These are phyloP conservation scores for Suillus occidentalis DNA, from an alignment of 768 basidiomycete species.

Conservation along the genomic window DNA sequence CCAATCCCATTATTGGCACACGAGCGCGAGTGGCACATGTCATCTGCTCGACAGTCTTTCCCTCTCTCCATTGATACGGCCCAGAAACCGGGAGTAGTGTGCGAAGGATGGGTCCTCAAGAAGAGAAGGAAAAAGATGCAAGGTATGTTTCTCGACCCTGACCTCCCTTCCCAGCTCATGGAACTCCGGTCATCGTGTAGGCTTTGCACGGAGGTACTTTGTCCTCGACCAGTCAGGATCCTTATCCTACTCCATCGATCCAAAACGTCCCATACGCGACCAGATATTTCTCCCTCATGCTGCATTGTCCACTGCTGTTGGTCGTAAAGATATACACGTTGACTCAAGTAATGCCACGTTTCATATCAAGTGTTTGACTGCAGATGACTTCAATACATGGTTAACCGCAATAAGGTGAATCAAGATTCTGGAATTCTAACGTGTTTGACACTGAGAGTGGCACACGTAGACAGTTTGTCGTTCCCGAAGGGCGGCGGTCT, in stretches of 20 bases:
- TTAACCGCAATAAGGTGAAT: conserved; percentile 70
- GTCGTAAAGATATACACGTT: conserved; percentile 77
- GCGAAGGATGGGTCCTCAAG: conserved; percentile 82
- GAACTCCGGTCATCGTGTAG: conserved; percentile 35
- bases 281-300: conserved; percentile 65
- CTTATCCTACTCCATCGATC: conserved; percentile 75
- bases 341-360: conserved; percentile 77
- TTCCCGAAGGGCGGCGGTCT: conserved; percentile 39
- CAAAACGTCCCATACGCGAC: conserved; percentile 70
- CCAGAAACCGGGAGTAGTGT: conserved; percentile 35
- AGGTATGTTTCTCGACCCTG: conserved; percentile 42
- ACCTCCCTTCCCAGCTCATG: neutral
- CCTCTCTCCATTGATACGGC: conserved; percentile 10
- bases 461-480: conserved; percentile 56
- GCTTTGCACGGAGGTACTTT: conserved; percentile 85
- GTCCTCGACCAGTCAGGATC: conserved; percentile 64
- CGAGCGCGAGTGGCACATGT: conserved; percentile 12
- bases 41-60: conserved; percentile 10
- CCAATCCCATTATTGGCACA: neutral
- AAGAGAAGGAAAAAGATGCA: conserved; percentile 89
- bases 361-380: conserved; percentile 76
- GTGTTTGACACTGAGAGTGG: conserved; percentile 1
- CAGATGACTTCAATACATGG: conserved; percentile 73
- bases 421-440: neutral
- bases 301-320: conserved; percentile 74